Base-by-base conservation (phyloP, 352 stramenopile species). In the Phytopythium montanum region DNA sequence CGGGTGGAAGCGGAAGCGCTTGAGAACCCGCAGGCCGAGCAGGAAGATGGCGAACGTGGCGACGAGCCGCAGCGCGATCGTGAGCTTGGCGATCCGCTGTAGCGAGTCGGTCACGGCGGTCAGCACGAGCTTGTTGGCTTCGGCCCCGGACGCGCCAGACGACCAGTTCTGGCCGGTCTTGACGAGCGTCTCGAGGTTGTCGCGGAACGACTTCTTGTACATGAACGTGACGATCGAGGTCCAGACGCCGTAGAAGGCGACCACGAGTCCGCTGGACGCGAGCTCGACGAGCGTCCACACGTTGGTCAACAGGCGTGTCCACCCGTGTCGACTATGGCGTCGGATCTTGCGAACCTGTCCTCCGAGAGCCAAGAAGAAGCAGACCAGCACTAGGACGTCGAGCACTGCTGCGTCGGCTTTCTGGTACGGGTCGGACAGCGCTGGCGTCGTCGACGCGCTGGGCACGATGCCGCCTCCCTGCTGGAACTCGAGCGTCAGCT, bases 1-100 rank as follows among this genome's bases (percentile, higher is more conserved):
- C 25, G 72, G 73, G 34, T 87, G 76, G 29, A 73, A 73, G 29
- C 73, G 63, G 44, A 82, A 81, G 25, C 68, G 67, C 31, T 65
- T 63, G n/a, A 83, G 41, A 33, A 83, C 72, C 18, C 64, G 60
- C 4, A 69, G 31, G 8, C 66, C 68, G 12, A 80, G 57, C 13
- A 60, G 23, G n/a, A 79, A 54, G 13, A 83, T 66, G 0, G 59
- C 55, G 18, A 55, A 31, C 23, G 68, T 65, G 14, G 69, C 64
- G 29, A 81, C 16, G 23, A 76, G 29, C 6, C 71, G 65, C 28
- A 79, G 29, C 9, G 59, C 55, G 1, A 66, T 59, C 4, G 64
- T 80, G 13, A 66, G 41, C 7, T 33, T 29, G 0, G 70, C 70
- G 25, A 80, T 58, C 0, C n/a, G 12, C 50, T 76, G 38, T 5